Base-by-base conservation (phyloP, 768 basidiomycete genomes). In the Crepidotus variabilis region DNA sequence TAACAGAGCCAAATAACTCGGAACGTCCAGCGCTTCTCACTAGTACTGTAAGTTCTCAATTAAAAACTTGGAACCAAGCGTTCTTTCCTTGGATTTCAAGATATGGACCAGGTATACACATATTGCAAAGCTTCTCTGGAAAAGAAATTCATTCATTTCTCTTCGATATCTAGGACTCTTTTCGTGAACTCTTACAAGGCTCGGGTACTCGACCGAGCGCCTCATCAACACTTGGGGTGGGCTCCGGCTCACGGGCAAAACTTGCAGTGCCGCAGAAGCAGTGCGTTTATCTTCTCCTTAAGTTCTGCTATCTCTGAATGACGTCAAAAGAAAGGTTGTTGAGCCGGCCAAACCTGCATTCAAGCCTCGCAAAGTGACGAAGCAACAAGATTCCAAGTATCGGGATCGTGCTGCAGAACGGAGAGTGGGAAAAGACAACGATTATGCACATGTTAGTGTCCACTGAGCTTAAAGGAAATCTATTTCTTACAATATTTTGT, bases 311-410 rank as follows among this genome's bases (percentile, higher is more conserved):
- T 24, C 36, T 32, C 56, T 54, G 54, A 58, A 52, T 61, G 64
- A 63, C 58, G 61, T 33, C 49, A 64, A 61, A 63, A 82, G 81
- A 55, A 83, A 82, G 66, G 69, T 74, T 2, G 67, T 79, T 20
- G 74, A 78, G 53, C 66, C 82, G 7, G 77, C 82, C 1, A 74
- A 85, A 57, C 82, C 88, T 18, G 78, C 81, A 0, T 94, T 94
- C 70, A 92, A 92, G 63, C 92, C 92, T 10, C 79, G 92, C 50
- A 91, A 87, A 62, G 76, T 92, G 39, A 90, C 86, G 72, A 86
- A 86, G 67, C 58, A 67, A 6, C 58, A 71, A 0, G 80, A 80
- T 10, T 65, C 69, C 16, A 77, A 73, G 58, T 93, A 92, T 63
- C 82, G 89, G 32, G 85, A 94, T 67, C 82, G 90, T 46, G 90